Conservation (phyloP, 768 basidiomycete genomes). For the Myochromella boudieri region DNA sequence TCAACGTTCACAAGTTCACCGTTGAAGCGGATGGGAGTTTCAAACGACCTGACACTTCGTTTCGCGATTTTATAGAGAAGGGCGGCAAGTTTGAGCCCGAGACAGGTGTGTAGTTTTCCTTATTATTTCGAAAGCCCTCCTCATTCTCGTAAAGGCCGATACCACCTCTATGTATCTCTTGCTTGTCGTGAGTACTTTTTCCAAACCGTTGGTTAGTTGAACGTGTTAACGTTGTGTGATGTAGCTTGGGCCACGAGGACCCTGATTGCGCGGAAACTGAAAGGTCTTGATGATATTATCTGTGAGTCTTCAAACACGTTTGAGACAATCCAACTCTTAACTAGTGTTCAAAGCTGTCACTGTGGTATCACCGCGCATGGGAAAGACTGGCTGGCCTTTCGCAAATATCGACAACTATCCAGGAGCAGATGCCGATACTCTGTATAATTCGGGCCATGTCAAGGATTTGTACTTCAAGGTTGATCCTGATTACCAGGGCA, state of each 20-base stretch:
- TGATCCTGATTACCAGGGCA: conserved; percentile 67
- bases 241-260: conserved; percentile 89
- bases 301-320: conserved; percentile 43
- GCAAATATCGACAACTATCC: conserved; percentile 65
- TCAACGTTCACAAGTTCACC: conserved; percentile 55
- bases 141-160: conserved; percentile 55
- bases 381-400: conserved; percentile 86
- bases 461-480: conserved; percentile 84
- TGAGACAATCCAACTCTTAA: not conserved
- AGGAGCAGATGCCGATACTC: conserved; percentile 68
- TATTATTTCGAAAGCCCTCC: not conserved
- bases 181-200: conserved; percentile 65
- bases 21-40: conserved; percentile 64
- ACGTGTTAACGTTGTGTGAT: not conserved
- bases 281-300: conserved; percentile 84
- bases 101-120: conserved; percentile 46
- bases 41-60: conserved; percentile 51
- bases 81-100: conserved; percentile 57
- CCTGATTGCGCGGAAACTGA: conserved; percentile 84
- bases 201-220: not conserved
- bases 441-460: conserved; percentile 67
- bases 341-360: conserved; percentile 54
- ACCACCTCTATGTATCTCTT: conserved; percentile 87
- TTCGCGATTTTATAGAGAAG: conserved; percentile 53
- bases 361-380: conserved; percentile 85